Evolutionary conservation across 257 asterid species (phyloP), one percentile per base, ranked within the genome.

Genomic region (Buddleja alternifolia): DNA sequence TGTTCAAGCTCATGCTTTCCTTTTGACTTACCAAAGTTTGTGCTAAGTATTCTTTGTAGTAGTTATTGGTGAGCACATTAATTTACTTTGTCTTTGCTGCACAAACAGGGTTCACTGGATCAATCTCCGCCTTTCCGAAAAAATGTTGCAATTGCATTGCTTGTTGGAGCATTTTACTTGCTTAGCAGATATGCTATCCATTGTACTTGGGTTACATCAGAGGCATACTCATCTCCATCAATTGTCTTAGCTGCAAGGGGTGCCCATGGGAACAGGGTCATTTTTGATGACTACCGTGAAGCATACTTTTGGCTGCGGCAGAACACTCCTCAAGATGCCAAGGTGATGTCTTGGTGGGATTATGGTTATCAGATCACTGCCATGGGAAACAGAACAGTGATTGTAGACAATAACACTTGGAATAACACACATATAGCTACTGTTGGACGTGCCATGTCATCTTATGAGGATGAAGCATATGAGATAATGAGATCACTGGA

Each of bases 271-370:
- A 84, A 85, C 80, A 84, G 98, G 83, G 89, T 93, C 69, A 90
- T 93, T 57, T 90, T 90, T 70, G 97, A 93, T 67, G 97, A 93
- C 75, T 93, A 93, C 51, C 96, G 97, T 72, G 98, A 93, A 73
- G 98, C 98, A 19, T 93, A 93, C 76, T 90, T 88, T 69, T 93
- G 97, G 98, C 76, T 93, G 81, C 78, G 95, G 24, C 95, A 93
- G 82, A 93, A 93, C 80, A 90, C 96, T 51, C 96, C 99, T 76
- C 85, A 73, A 34, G 97, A 90, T 86, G 97, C 99, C 75, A 94
- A 94, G 86, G 93, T 93, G 64, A 94, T 94, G 97, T 94, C 99
- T 16, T 94, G 99, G 99, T 94, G 99, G 99, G 99, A 94, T 81
- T 94, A 94, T 78, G 99, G 99, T 51, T 94, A 94, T 81, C 99